phyloP scores from a whole-genome alignment of 495 filamentous ascomycete species.

The Delitschia confertaspora region DNA sequence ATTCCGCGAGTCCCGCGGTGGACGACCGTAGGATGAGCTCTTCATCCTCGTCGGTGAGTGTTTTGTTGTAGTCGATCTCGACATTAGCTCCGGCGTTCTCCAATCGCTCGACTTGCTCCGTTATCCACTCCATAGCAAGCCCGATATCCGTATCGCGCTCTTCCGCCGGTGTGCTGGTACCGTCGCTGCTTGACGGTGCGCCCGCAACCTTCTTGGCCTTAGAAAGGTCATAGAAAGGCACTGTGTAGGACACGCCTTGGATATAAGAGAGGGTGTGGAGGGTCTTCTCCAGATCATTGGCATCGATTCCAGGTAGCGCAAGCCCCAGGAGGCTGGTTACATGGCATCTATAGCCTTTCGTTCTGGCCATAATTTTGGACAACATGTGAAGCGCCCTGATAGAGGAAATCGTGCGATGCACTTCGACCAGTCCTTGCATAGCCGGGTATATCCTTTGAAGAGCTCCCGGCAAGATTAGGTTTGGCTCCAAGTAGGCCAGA shows the following conservation, averaged over 20 bases:
- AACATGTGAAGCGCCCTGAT: constrained; percentile 83
- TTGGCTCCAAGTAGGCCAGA: constrained; percentile 81
- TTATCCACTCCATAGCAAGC: constrained; percentile 87
- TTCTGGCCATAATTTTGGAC: constrained; percentile 76
- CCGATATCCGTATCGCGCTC: constrained; percentile 48
- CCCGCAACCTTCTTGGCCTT: constrained; percentile 32
- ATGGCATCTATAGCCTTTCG: constrained; percentile 90
- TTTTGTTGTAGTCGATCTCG: constrained; percentile 72
- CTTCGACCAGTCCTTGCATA: constrained; percentile 91
- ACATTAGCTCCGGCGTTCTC: constrained; percentile 78
- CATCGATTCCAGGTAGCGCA: constrained; percentile 90
- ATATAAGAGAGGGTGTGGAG: constrained; percentile 90
- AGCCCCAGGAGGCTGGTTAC: constrained; percentile 86
- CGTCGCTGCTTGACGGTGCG: constrained; percentile 13
- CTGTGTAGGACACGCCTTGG: constrained; percentile 87
- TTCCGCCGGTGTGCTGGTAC: constrained; percentile 29
- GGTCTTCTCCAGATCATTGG: constrained; percentile 96
- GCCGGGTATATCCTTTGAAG: constrained; percentile 95
- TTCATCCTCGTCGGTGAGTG: constrained; percentile 79
- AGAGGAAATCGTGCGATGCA: constrained; percentile 91
- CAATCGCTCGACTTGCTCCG: constrained; percentile 84
- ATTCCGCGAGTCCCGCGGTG: constrained; percentile 86
- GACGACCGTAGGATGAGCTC: constrained; percentile 90
- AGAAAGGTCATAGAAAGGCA: constrained; percentile 80
- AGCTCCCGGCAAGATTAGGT: constrained; percentile 85